Evolutionary conservation across 2,329 filamentous ascomycete genomes (phyloP), one percentile per base, ranked within the genome.

Genomic region (Cryphonectria japonica): DNA sequence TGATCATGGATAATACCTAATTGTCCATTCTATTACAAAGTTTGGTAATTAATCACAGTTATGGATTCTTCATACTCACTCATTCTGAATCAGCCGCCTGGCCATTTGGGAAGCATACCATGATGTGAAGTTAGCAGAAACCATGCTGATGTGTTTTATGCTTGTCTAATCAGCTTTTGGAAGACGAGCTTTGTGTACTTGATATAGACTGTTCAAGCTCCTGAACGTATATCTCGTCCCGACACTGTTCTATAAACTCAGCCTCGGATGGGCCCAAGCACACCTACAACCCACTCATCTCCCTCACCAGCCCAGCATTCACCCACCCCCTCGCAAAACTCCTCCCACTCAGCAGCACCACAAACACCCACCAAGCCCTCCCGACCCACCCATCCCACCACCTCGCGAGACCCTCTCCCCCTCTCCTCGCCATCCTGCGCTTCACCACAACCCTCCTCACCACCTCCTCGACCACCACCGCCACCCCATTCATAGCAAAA

Each of bases 291-390:
- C 46, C 71, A 52, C 71, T 70, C 65, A 75, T 75, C 68, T 76
- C 75, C 54, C 74, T 77, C 0, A 83, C 80, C 52, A 83, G 73
- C 0, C 81, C 80, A 46, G 80, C 78, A 68, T 80, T 79, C 0
- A 82, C 80, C 82, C 82, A 83, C 2, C 82, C 82, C 59, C 82
- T 76, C 4, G 82, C 81, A 69, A 83, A 83, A 59, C 82, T 81
- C 50, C 81, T 77, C 0, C 82, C 82, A 26, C 77, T 82, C 39
- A 80, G 78, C 69, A 83, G 73, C 3, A 84, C 69, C 16, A 82
- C 75, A 3, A 68, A 66, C 14, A 82, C 76, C 81, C 82, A 83
- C 82, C 82, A 84, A 1, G 78, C 59, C 46, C 82, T 75, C 1
- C 82, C 82, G 46, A 83, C 67, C 61, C 69, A 74, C 9, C 71